Percentiles rank a stretch among this genome's conserved stretches.
Evolutionary conservation across 768 basidiomycete genomes (phyloP).

Genomic region (Pleurotus sapidus): DNA sequence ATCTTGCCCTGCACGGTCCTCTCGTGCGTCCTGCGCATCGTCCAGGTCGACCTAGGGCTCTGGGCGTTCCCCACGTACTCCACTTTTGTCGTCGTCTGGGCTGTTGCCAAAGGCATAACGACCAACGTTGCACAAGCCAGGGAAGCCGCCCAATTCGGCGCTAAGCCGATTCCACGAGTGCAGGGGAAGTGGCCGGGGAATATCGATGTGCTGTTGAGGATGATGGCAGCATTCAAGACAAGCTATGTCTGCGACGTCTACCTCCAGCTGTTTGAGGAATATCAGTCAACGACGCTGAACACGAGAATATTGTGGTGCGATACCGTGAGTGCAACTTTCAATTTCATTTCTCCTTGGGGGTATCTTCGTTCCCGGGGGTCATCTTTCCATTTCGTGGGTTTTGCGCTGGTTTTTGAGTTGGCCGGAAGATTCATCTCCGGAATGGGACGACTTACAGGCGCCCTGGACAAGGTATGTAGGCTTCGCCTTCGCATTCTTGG

Average conservation of each 20-base stretch:
- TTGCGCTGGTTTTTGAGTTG: too few relatives aligned
- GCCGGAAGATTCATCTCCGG: too few relatives aligned
- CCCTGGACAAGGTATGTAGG: too few relatives aligned
- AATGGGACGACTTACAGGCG: too few relatives aligned
- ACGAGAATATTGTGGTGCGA: slow-evolving; percentile 68
- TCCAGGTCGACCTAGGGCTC: slow-evolving; percentile 29
- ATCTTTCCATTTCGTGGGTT: too few relatives aligned
- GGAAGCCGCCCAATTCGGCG: slow-evolving; percentile 47
- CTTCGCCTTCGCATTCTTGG: too few relatives aligned
- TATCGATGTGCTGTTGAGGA: slow-evolving; percentile 59
- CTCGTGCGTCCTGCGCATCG: slow-evolving; percentile 23
- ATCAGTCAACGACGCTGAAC: slow-evolving; percentile 69
- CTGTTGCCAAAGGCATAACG: slow-evolving; percentile 30
- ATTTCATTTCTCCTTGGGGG: background rate
- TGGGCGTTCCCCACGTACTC: slow-evolving; percentile 34
- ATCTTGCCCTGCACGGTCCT: slow-evolving; percentile 39
- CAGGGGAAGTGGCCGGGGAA: slow-evolving; percentile 79
- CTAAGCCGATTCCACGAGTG: slow-evolving; percentile 51
- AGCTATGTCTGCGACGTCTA: slow-evolving; percentile 65
- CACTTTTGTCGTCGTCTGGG: slow-evolving; percentile 39
- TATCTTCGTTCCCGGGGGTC: background rate
- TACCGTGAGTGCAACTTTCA: slow-evolving; percentile 41
- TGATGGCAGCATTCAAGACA: slow-evolving; percentile 52
- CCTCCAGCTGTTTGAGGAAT: slow-evolving; percentile 64
- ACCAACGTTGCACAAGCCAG: slow-evolving; percentile 31